Evolutionary conservation across 345 rosid genomes (phyloP), one percentile per base, ranked within the genome.

Genomic region (Boechera stricta): DNA sequence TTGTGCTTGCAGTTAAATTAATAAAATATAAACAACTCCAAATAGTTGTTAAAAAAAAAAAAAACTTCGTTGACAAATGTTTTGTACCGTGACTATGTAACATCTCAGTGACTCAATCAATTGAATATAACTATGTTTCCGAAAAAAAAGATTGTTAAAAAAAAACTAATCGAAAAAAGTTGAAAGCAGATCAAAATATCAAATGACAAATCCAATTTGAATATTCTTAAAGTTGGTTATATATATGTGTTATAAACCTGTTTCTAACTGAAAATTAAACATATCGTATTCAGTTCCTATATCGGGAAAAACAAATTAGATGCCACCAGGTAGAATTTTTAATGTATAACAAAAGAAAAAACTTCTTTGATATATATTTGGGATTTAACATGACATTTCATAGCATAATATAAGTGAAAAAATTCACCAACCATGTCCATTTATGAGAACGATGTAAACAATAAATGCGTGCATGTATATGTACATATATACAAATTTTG

Each of bases 361-460:
- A 0, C 6, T 28, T 1, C 38, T 54, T 54, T 54, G 35, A 28
- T 29, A 52, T 52, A 21, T 31, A 31, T 31, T 31, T 48, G 12
- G 12, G 44, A 45, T 51, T 2, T 10, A 21, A 21, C 21, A 21
- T 21, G 21, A 21, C 21, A 21, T 21, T 21, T 1, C 21, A 21
- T 21, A 26, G 60, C 60, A 54, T 54, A n/a, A 4, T 54, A 24
- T 44, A 44, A 12, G n/a, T 44, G 15, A 44, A 44, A 13, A 44
- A 44, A 13, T 44, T 44, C 48, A 12, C 48, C 6, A 47, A 47
- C 24, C 10, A 47, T 47, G 24, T 47, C 52, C 52, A 16, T n/a
- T 47, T 54, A 52, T 52, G 31, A 24, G 56, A 52, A 52, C 21
- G 56, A 21, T 52, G 31, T 21, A 21, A 52, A 52, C 56, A 52